These are phyloP conservation scores for Solanum pinnatisectum DNA, from an alignment of 257 asterid species.

Conservation along the genomic window DNA sequence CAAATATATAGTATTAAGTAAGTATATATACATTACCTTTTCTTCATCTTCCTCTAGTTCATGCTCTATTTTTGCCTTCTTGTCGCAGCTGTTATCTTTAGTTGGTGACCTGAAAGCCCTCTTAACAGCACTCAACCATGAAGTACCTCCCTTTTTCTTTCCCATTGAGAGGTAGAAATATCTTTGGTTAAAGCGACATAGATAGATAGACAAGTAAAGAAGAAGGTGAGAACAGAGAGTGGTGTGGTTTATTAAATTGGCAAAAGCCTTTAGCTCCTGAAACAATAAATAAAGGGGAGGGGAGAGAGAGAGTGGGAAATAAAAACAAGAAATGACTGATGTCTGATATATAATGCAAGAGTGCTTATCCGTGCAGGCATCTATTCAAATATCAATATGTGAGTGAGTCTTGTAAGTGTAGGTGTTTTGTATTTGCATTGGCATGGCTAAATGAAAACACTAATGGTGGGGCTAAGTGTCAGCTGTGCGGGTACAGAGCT, in stretches of 20 bases:
- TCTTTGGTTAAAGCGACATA: constrained; percentile 11
- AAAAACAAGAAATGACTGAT: background rate
- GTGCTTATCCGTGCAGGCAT: constrained; percentile 36
- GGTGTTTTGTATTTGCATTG: constrained; percentile 55
- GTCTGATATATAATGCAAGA: background rate
- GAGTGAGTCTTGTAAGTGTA: constrained; percentile 10
- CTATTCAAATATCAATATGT: constrained; percentile 17
- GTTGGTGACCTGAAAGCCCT: constrained; percentile 85
- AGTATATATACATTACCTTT: constrained; percentile 24
- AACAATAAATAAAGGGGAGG: background rate
- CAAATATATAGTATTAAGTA: background rate
- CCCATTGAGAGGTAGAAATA: constrained; percentile 36
- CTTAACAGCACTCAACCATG: constrained; percentile 87
- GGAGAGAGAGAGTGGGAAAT: background rate
- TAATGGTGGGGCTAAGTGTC: constrained; percentile 34
- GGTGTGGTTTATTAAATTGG: background rate
- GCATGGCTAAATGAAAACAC: background rate
- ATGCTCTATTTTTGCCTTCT: constrained; percentile 49
- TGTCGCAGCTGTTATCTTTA: constrained; percentile 42
- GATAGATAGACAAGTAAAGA: background rate
- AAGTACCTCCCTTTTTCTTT: constrained; percentile 43
- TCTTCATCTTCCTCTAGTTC: constrained; percentile 39
- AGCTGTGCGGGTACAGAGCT: background rate
- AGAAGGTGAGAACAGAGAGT: background rate
- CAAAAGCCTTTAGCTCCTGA: background rate